Evolutionary conservation across 2,329 filamentous ascomycete species (phyloP), one percentile per base, ranked within the genome.

Genomic region (Coniochaeta pulveracea): DNA sequence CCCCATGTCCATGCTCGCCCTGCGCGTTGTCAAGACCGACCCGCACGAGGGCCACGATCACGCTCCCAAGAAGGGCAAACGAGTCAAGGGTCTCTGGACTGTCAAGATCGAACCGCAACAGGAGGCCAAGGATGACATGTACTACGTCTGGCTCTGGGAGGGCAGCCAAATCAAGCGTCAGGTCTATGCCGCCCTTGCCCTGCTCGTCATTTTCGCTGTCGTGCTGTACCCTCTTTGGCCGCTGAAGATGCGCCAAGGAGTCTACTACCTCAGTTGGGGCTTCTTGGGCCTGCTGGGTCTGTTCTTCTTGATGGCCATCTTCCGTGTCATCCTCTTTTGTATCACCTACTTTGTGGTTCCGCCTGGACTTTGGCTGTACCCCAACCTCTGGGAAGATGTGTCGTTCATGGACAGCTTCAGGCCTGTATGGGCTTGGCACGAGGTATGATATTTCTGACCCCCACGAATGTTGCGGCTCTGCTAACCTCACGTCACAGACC

Each of bases 171-270:
- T 89, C 66, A 94, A 86, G 71, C 83, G 84, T 61, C 91, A 93
- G 64, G 69, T 94, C 23, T 93, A 94, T 59, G 89, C 86, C 6
- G 79, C 68, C 6, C 80, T 88, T 35, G 88, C 88, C 4, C 69
- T 98, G 28, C 64, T 84, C 9, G 62, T 80, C 40, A 88, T 98
- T 49, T 88, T 98, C 51, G 75, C 83, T 10, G 66, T 95, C 16
- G 88, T 98, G 39, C 76, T 95, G 50, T 98, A 98, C 65, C 91
- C 91, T 8, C 72, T 98, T 37, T 98, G 91, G 91, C 91, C 91
- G 2, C 71, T 94, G 41, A 77, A 85, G 55, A 64, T 98, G 60
- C 76, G 91, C 48, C 78, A 91, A 47, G 91, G 89, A 34, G 91
- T 96, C 31, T 98, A 93, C 83, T 96, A 98, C 57, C 68, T 96